Evolutionary conservation across 306 rosid genomes (phyloP), one percentile per base, ranked within the genome.

Genomic region (Glycine tomentella): DNA sequence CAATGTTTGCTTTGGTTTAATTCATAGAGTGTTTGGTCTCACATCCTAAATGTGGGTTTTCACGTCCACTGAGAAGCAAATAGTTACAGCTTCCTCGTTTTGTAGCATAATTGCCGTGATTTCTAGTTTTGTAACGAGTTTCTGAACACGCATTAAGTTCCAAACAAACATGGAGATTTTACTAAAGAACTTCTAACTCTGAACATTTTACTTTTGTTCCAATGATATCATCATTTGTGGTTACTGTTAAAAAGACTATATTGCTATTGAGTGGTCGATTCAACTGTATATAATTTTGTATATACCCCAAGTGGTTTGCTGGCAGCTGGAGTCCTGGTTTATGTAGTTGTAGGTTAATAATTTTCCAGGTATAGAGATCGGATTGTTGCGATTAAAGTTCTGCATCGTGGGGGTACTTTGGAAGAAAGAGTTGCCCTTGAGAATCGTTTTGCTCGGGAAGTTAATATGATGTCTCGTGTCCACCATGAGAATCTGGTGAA

Each of bases 391-490:
- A 78, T 92, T 51, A 92, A 92, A 87, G 94, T 92, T 80, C 92
- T 92, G 57, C 82, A 89, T 75, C 92, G 91, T 10, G 97, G 97
- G 80, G 89, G 86, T 61, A 92, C 89, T 62, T 74, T 75, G 0
- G 97, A 91, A 49, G 93, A 92, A 86, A 84, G 86, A 83, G 84
- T 90, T 57, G 33, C 92, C 11, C 92, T 89, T 49, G 95, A 92
- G 77, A 74, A 85, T 84, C 95, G 93, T 31, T 92, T 92, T 78
- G 88, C 87, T 3, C 89, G 97, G 71, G 97, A 92, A 87, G 97
- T 92, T 55, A 91, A 69, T 64, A 92, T 92, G 97, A 92, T 92
- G 92, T 89, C 97, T 11, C 87, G 97, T 73, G 97, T 92, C 40
- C 92, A 88, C 84, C 97, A 92, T 64, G 94, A 86, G 36, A 91